These are phyloP conservation scores for Allium sativum DNA, from an alignment of 106 monocot genomes.

Conservation along the genomic window DNA sequence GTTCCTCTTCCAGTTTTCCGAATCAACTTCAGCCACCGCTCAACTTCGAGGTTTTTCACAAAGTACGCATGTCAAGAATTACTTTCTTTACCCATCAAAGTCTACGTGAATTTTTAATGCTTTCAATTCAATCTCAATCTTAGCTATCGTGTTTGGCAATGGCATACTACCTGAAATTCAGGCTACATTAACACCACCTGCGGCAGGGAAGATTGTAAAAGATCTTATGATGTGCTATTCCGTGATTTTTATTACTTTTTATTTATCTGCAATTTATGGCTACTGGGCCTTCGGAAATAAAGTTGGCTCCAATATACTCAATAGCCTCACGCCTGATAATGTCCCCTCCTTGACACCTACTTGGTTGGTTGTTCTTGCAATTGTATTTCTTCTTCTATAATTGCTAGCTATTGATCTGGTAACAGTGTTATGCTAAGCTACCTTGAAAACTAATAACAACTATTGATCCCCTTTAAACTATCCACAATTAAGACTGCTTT, in stretches of 20 bases:
- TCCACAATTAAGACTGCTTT: neutral
- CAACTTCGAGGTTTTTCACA: slow-evolving; percentile 44
- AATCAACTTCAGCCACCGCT: too few species aligned
- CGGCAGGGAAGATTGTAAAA: slow-evolving; percentile 65
- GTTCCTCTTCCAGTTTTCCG: too few species aligned
- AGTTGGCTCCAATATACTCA: slow-evolving; percentile 45
- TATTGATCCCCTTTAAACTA: neutral
- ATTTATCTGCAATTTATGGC: slow-evolving; percentile 38
- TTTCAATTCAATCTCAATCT: slow-evolving; percentile 68
- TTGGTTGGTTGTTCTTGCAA: slow-evolving; percentile 59
- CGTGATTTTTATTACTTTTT: slow-evolving; percentile 53
- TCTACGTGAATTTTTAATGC: slow-evolving; percentile 32
- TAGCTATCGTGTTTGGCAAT: slow-evolving; percentile 61
- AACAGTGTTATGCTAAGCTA: slow-evolving; percentile 1
- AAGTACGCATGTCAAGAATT: slow-evolving; percentile 45
- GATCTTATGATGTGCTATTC: slow-evolving; percentile 58
- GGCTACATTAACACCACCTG: slow-evolving; percentile 83
- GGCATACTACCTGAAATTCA: slow-evolving; percentile 63
- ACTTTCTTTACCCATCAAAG: slow-evolving; percentile 44
- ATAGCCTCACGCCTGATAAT: slow-evolving; percentile 51
- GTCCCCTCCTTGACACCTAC: slow-evolving; percentile 59
- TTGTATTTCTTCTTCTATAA: slow-evolving; percentile 63
- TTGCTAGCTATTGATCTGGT: slow-evolving; percentile 63
- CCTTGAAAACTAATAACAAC: neutral
- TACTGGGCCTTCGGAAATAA: slow-evolving; percentile 71